Percentiles rank a stretch among this genome's conserved stretches.
Evolutionary conservation across 1,139 yeast genomes (phyloP).

Genomic region (Suhomyces terraborum): DNA sequence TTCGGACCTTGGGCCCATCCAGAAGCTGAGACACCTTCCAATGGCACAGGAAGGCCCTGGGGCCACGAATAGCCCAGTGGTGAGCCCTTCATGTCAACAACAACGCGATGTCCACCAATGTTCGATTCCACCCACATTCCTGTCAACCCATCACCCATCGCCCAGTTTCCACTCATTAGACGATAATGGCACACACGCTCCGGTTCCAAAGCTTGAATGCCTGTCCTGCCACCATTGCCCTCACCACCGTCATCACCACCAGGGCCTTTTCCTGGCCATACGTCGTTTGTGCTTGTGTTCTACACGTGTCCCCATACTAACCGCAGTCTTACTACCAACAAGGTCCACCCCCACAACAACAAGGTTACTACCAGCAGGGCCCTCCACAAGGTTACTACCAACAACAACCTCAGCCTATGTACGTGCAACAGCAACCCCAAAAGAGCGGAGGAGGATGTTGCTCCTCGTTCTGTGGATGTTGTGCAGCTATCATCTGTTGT

Average conservation of each 20-base stretch:
- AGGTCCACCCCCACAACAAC: conserved; percentile 18
- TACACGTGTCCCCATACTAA: conserved; percentile 3
- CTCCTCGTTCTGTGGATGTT: conserved; percentile 43
- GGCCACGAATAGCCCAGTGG: too few relatives aligned
- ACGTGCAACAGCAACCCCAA: conserved; percentile 43
- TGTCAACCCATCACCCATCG: too few relatives aligned
- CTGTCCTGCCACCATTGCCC: too few relatives aligned
- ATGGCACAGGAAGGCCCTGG: too few relatives aligned
- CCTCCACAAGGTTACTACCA: conserved; percentile 31
- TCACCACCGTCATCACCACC: neutral
- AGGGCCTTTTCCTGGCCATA: neutral
- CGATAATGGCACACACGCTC: too few relatives aligned
- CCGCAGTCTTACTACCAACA: conserved; percentile 17
- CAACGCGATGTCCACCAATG: neutral
- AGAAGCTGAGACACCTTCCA: neutral
- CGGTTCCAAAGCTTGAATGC: too few relatives aligned
- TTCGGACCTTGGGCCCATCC: neutral
- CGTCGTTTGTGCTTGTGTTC: neutral
- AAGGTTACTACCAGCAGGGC: conserved; percentile 28
- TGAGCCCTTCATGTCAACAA: neutral
- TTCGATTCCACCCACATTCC: too few relatives aligned
- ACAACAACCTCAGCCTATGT: conserved; percentile 45
- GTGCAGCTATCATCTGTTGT: conserved; percentile 48
- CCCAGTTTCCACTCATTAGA: too few relatives aligned
- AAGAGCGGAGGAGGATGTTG: conserved; percentile 40